Base-by-base conservation (phyloP, 345 rosid species). In the Eucalyptus pauciflora region DNA sequence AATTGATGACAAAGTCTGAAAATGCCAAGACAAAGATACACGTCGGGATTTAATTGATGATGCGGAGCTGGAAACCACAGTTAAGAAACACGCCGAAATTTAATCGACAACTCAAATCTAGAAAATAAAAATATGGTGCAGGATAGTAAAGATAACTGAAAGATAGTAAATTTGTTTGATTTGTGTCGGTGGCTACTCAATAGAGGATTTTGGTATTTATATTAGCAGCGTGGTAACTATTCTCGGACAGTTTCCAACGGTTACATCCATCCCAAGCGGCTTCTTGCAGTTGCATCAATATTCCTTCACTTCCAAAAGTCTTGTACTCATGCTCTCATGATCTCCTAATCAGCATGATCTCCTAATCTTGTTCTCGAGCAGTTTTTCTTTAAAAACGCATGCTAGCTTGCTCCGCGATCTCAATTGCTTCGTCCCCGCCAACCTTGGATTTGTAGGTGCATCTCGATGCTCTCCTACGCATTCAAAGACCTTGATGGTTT, bases 11-110 rank as follows among this genome's bases (percentile, higher is more conserved):
- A 56, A 22, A 56, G 62, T 56, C 0, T 56, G 0, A 56, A 24
- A 56, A 56, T 56, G 27, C 29, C 62, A 56, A 0, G 1, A 56
- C 0, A 22, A 22, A 24, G 13, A 52, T 52, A 7, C 58, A 18
- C 18, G 0, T 50, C 7, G 1, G 54, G 3, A 6, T 52, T 52
- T 52, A 52, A 52, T 52, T 18, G 58, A 18, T 0, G 25, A 52
- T 52, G 0, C 0, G 10, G 0, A 52, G 0, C 2, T 52, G 1
- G 58, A 0, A 52, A 52, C 58, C 0, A 52, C 10, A 18, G 0
- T 0, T 52, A 52, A 52, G 56, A 18, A 0, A 52, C 24, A 52
- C 0, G 2, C 2, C 0, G 0, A 0, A 52, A 52, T 52, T 18
- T 52, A 52, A 52, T 52, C 1, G 10, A 52, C 2, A 0, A 1